Evolutionary conservation across 306 rosid species (phyloP), one percentile per base, ranked within the genome.

Genomic region (Vigna nakashimae): DNA sequence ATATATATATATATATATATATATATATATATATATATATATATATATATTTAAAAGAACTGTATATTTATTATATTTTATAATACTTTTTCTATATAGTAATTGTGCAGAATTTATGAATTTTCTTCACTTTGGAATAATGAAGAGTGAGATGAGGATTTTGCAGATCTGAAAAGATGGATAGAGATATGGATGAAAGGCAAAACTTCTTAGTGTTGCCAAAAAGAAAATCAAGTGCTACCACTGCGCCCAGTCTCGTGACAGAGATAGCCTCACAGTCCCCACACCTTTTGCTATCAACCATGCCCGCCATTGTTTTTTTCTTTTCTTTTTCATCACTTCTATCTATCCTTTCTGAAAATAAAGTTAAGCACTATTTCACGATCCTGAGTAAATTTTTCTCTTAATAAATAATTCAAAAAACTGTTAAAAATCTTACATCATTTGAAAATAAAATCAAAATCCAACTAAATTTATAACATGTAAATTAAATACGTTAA

Each of bases 201-300:
- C 34, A 11, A 24, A 28, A 26, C 5, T 59, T 9, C 8, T 63
- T 22, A 64, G 28, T 69, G 18, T 52, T 43, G 78, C 82, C 85
- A 82, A 84, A 82, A 73, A 55, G 1, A 57, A 59, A 71, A 82
- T 79, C 64, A 79, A 77, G 9, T 60, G 76, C 66, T 52, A 8
- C 6, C 58, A 57, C 70, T 64, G 65, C 82, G 50, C 74, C 79
- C 55, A 40, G 84, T 24, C n/a, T 26, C 16, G 38, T 22, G 62
- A 82, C 73, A 74, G 57, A 6, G 84, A 82, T 82, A 79, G 71
- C 82, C 50, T 69, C 17, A 13, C 17, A 13, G 59, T 75, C 69
- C 45, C 40, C 40, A 36, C 40, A 76, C 6, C 72, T 78, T 57
- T 78, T 28, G 34, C 58, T 59, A 3, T 18, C 30, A 55, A 20